Base-by-base conservation (phyloP, 345 rosid species). In the Punica granatum region DNA sequence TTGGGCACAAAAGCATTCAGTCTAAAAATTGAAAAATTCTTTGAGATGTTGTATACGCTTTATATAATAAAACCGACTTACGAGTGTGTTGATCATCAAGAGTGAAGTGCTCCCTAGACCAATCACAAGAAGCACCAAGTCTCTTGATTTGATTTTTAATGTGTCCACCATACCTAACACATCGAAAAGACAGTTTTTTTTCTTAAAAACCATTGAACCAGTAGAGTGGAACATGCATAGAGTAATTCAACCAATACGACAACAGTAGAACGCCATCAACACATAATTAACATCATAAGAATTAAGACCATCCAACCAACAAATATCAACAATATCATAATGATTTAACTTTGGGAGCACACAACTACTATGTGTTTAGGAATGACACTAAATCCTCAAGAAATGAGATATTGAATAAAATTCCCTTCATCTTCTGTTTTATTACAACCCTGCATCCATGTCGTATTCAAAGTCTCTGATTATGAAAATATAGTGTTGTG, bases 91-190 rank as follows among this genome's bases (percentile, higher is more conserved):
- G 87, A 78, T 93, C 97, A 78, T 93, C 98, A 72, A 93, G 98
- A 63, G 98, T 93, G 76, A 93, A 93, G 67, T 66, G 87, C 74
- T 90, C 97, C 79, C 94, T 86, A 65, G 88, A 81, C 98, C 98
- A 93, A 73, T 93, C 98, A 80, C 98, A 93, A 65, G 98, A 93
- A 70, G 98, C 98, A 66, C 98, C 97, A 54, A 93, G 96, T 78
- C 97, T 85, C 81, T 90, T 93, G 60, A 93, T 93, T 79, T 93
- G 98, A 78, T 86, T 85, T 67, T 92, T 84, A 72, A 93, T 93
- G 64, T 92, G 84, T 80, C 97, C 96, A 54, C 98, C 98, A 69
- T 90, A 90, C 77, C 98, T 93, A 80, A 76, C 63, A 78, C n/a
- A 54, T 25, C 65, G n/a, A 60, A 70, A 41, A 39, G 10, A 60